Evolutionary conservation across 2,329 filamentous ascomycete genomes (phyloP).

Genomic region (Fonsecaea nubica): DNA sequence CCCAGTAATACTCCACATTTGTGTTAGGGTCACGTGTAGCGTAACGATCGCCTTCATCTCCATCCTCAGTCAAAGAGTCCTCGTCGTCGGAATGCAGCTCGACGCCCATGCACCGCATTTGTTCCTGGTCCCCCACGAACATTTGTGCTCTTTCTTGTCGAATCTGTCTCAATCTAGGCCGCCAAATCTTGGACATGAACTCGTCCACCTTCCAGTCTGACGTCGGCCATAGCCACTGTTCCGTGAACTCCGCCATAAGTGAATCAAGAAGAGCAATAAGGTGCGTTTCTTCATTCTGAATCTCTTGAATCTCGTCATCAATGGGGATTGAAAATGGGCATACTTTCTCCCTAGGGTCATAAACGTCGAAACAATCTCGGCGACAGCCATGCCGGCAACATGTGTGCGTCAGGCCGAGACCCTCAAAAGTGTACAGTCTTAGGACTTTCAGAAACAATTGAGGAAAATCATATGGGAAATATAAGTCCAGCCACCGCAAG

Average conservation of each 20-base stretch:
- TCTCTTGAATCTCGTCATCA: slow-evolving; percentile 13
- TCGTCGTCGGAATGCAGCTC: background rate
- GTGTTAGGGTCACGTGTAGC: background rate
- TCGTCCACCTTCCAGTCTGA: background rate
- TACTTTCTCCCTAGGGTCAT: too few species aligned
- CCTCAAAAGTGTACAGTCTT: slow-evolving; percentile 3
- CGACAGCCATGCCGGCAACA: slow-evolving; percentile 11
- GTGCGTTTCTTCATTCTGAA: slow-evolving; percentile 11
- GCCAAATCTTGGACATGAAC: slow-evolving; percentile 9
- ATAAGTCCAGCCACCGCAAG: background rate
- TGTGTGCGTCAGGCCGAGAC: slow-evolving; percentile 13
- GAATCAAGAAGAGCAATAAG: slow-evolving; percentile 7
- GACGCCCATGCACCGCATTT: background rate
- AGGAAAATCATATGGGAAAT: background rate
- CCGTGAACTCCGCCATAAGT: slow-evolving; percentile 9
- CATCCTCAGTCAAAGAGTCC: background rate
- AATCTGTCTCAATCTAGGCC: slow-evolving; percentile 7
- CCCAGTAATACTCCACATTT: background rate
- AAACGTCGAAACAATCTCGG: too few species aligned
- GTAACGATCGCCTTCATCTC: background rate
- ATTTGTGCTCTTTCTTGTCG: background rate
- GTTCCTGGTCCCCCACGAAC: slow-evolving; percentile 4
- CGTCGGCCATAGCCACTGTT: background rate
- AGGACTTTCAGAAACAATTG: slow-evolving; percentile 5
- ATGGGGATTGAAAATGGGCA: slow-evolving; percentile 3